Evolutionary conservation across 2,329 filamentous ascomycete genomes (phyloP).

Genomic region (Pseudocercospora macadamiae): DNA sequence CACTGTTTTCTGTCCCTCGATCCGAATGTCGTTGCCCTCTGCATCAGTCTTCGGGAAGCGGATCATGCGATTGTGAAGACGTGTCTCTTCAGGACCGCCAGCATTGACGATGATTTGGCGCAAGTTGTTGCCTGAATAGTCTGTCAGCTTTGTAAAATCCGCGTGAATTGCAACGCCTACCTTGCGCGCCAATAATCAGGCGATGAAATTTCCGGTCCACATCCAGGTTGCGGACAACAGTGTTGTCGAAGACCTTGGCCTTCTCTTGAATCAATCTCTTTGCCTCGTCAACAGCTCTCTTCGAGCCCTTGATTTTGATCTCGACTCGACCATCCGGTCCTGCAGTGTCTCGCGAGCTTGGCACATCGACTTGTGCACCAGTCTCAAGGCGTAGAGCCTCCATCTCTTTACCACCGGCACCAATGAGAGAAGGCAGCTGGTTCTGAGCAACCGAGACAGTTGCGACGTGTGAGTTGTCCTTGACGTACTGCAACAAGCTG

Average conservation of each 20-base stretch:
- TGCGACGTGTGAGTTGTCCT: constrained; percentile 81
- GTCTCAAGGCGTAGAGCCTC: constrained; percentile 84
- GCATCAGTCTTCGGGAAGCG: constrained; percentile 92
- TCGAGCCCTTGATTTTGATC: constrained; percentile 89
- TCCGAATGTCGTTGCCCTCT: constrained; percentile 74
- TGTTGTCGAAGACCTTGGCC: constrained; percentile 84
- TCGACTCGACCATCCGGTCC: constrained; percentile 72
- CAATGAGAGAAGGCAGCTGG: constrained; percentile 92
- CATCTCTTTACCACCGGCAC: constrained; percentile 85
- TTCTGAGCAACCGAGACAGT: constrained; percentile 85
- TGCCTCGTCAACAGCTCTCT: constrained; percentile 85
- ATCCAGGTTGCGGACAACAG: constrained; percentile 79
- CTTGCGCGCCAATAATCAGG: constrained; percentile 83
- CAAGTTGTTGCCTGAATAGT: constrained; percentile 73
- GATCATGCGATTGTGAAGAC: constrained; percentile 83
- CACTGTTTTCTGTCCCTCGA: constrained; percentile 81
- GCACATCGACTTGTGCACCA: constrained; percentile 89
- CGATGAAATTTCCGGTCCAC: constrained; percentile 95
- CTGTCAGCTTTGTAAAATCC: constrained; percentile 42
- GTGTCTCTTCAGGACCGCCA: constrained; percentile 84
- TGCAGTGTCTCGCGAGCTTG: constrained; percentile 71
- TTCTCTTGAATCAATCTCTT: constrained; percentile 89
- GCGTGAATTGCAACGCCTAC: constrained; percentile 57
- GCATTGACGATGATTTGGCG: constrained; percentile 84
- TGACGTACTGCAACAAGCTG: constrained; percentile 83